phyloP scores from a whole-genome alignment of 192 early-diverging fungal genomes.

The Podila clonocystis region DNA sequence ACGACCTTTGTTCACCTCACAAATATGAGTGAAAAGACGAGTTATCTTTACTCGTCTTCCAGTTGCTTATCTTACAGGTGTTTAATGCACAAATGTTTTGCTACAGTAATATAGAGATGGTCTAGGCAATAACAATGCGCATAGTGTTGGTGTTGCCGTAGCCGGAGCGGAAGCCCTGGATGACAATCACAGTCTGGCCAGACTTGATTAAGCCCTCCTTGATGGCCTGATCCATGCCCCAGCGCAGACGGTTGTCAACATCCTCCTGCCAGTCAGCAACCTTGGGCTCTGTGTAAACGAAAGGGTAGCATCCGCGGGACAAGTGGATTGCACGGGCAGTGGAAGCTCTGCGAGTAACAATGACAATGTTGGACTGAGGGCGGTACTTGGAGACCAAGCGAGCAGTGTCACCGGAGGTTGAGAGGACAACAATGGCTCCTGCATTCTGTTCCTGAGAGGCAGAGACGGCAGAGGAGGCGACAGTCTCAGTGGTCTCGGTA shows the following conservation, averaged over 20 bases:
- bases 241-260: constrained; percentile 81
- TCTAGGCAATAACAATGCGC: constrained; percentile 72
- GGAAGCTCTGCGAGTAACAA: constrained; percentile 82
- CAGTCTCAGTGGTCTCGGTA: constrained; percentile 88
- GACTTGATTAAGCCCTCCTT: constrained; percentile 56
- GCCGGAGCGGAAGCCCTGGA: constrained; percentile 84
- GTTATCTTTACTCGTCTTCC: too few species aligned
- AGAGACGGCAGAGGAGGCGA: constrained; percentile 89
- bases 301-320: constrained; percentile 84
- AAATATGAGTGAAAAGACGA: too few species aligned
- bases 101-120: neutral
- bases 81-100: neutral
- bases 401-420: constrained; percentile 92
- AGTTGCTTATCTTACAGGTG: neutral
- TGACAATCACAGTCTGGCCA: constrained; percentile 76
- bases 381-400: constrained; percentile 94
- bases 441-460: constrained; percentile 86
- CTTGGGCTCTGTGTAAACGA: constrained; percentile 69
- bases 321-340: constrained; percentile 82
- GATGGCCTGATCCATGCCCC: constrained; percentile 79
- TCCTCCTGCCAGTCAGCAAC: constrained; percentile 83
- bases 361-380: constrained; percentile 90
- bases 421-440: constrained; percentile 89
- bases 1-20: too few species aligned
- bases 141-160: constrained; percentile 87